phyloP scores from a whole-genome alignment of 768 basidiomycete genomes.

The Lyophyllum decastes region DNA sequence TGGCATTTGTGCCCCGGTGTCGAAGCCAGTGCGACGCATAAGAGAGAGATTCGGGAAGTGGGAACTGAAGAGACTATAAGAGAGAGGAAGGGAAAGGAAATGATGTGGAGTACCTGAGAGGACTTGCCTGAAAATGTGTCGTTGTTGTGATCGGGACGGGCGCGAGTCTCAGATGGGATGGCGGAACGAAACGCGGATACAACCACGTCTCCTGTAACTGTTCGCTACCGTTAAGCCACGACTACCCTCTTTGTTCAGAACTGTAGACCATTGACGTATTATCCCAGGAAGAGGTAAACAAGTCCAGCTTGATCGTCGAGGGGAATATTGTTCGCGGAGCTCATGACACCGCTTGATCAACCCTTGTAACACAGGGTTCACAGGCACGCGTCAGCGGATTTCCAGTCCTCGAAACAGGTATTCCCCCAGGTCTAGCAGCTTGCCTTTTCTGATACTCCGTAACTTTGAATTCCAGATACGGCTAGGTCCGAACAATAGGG shows the following conservation, averaged over 20 bases:
- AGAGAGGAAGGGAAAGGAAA: slow-evolving; percentile 13
- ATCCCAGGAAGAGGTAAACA: slow-evolving; percentile 44
- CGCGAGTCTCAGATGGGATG: slow-evolving; percentile 45
- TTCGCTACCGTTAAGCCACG: slow-evolving; percentile 30
- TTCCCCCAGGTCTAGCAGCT: slow-evolving; percentile 38
- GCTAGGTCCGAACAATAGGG: slow-evolving; percentile 46
- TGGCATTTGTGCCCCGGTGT: slow-evolving; percentile 22
- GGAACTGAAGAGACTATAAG: slow-evolving; percentile 15
- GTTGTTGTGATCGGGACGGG: slow-evolving; percentile 41
- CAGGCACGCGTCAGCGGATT: slow-evolving; percentile 45
- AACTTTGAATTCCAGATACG: slow-evolving; percentile 52
- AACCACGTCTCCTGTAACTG: slow-evolving; percentile 33
- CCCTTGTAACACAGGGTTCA: slow-evolving; percentile 44
- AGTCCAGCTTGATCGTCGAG: slow-evolving; percentile 42
- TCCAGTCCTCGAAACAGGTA: slow-evolving; percentile 46
- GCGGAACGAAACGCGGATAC: slow-evolving; percentile 47
- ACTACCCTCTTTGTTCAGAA: slow-evolving; percentile 41
- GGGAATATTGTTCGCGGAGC: slow-evolving; percentile 45
- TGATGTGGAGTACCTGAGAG: slow-evolving; percentile 25
- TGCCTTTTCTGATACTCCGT: slow-evolving; percentile 46
- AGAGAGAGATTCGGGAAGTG: slow-evolving; percentile 6
- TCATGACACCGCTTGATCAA: slow-evolving; percentile 45
- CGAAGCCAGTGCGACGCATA: slow-evolving; percentile 32
- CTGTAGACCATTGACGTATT: slow-evolving; percentile 45
- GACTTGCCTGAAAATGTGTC: slow-evolving; percentile 22